Evolutionary conservation across 2,329 filamentous ascomycete genomes (phyloP).

Genomic region (Colletotrichum magnum): DNA sequence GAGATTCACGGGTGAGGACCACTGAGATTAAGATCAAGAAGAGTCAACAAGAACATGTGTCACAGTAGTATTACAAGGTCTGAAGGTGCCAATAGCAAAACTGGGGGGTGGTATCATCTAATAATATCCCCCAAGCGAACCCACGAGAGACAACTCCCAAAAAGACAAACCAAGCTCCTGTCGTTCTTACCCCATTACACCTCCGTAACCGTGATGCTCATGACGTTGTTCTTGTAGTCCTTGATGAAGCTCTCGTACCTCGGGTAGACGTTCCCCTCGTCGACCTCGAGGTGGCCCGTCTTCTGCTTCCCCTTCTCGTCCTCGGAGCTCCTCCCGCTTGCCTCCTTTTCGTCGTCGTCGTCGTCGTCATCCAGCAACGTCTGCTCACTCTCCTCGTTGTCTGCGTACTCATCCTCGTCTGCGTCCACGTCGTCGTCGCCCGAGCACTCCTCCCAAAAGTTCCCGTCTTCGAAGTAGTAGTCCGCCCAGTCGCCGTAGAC

Average conservation of each 20-base stretch:
- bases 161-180: not conserved
- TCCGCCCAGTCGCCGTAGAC: conserved; percentile 43
- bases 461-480: conserved; percentile 42
- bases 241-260: conserved; percentile 39
- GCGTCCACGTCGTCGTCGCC: not conserved
- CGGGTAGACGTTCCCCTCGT: conserved; percentile 20
- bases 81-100: not conserved
- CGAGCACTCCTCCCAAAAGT: conserved; percentile 31
- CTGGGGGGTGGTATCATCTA: not conserved
- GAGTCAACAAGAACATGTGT: not conserved
- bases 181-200: not conserved
- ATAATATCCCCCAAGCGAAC: not conserved
- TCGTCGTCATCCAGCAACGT: not conserved
- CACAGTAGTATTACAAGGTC: conserved; percentile 12
- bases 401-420: conserved; percentile 3
- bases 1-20: not conserved
- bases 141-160: not conserved
- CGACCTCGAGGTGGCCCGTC: not conserved
- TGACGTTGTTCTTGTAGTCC: conserved; percentile 37
- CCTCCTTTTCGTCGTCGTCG: not conserved
- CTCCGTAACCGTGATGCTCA: conserved; percentile 29
- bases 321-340: not conserved
- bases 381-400: not conserved
- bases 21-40: not conserved
- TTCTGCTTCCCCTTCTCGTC: conserved; percentile 9